Evolutionary conservation across 805 yeast genomes (phyloP), one percentile per base, ranked within the genome.

Genomic region (Kluyveromyces wickerhamii): DNA sequence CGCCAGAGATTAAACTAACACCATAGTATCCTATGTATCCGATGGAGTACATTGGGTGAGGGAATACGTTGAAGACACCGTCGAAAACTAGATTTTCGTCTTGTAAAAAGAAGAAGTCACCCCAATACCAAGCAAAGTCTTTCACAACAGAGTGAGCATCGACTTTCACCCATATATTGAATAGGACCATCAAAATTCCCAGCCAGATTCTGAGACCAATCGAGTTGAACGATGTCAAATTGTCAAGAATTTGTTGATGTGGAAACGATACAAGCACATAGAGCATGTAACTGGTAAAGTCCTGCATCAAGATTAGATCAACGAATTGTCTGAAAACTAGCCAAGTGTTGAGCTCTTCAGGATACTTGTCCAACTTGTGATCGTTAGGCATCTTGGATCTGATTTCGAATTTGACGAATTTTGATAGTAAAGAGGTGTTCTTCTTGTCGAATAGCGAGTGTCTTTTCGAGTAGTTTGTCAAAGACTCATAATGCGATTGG

Each of bases 111-210:
- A 84, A 84, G 61, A 84, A 84, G 59, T 85, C 95, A 18, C 95
- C 95, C 95, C 95, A 84, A 58, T 84, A 84, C 95, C 95, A 84
- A 8, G 95, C 95, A 53, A 77, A 84, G 52, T 84, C 95, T 55
- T 84, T 83, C 39, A 84, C 87, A 13, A 84, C 87, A 44, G 87
- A 71, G 55, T 84, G 95, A 21, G 94, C 94, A 55, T 85, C 88
- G 16, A 83, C 61, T 54, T 84, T 84, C 30, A 84, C 94, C 87
- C 92, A 80, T 19, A 80, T 64, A 51, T 84, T 84, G 63, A 85
- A 81, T 13, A 80, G 39, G 40, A 83, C 75, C 46, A 84, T 67
- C 4, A 62, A 42, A 1, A 67, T 46, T n/a, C 94, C 94, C 11
- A 77, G 58, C 1, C 62, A 35, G 52, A 82, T 62, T 48, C 87